Evolutionary conservation across 2,329 filamentous ascomycete species (phyloP), one percentile per base, ranked within the genome.

Genomic region (Hortaea sp.): DNA sequence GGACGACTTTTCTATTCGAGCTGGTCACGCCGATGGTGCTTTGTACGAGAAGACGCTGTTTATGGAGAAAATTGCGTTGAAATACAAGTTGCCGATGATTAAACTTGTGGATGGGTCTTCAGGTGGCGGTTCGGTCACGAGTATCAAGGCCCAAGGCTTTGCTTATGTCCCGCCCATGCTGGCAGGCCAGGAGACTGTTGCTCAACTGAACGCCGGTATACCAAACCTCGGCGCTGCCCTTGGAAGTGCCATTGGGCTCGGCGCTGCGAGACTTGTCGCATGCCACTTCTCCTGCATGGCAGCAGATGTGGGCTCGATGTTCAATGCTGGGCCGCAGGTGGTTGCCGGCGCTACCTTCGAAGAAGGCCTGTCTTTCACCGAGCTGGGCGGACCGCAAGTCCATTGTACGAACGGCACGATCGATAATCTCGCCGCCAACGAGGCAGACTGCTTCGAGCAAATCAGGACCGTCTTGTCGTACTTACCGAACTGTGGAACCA

Each of bases 281-380:
- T 81, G 77, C 40, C 79, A 82, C 57, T 83, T 82, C 56, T 78
- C 73, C 1, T 79, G 82, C 31, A 82, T 82, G 79, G 78, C 79
- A 3, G 77, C 66, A 4, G 77, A 82, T 57, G 68, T 83, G 1
- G 79, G 79, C 0, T 69, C 71, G 1, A 56, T 82, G 27, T 81
- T 83, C 57, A 82, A 82, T 56, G 79, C 79, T 5, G 79, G 79
- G 0, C 78, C 79, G 0, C 75, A 76, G 49, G 78, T 82, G 0
- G 79, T 82, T 12, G 75, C 76, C 42, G 66, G 56, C 43, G 79
- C 79, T 1, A 83, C 79, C 0, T 82, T 81, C 52, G 79, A 82
- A 57, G 79, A 82, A 63, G 78, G 73, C 0, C 60, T 82, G 2
- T 72, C 68, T 4, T 74, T 80, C 41, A 71, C 70, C 9, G 77